Percentiles rank a stretch among this genome's conserved stretches.
Evolutionary conservation across 2,329 filamentous ascomycete genomes (phyloP).

Genomic region (Pseudogymnoascus sp.): DNA sequence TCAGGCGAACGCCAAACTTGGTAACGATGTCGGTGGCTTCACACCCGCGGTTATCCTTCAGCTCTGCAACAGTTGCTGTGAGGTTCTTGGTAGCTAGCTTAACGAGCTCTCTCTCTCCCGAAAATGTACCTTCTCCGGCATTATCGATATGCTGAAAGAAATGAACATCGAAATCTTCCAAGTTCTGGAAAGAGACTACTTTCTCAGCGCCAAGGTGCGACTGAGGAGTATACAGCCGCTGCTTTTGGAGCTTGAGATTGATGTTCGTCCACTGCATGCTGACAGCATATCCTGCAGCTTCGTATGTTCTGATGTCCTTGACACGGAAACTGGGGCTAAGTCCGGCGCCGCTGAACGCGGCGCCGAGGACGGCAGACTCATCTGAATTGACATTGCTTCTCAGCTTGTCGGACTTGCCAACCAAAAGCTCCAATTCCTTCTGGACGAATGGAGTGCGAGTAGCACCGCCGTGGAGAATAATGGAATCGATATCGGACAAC

Average conservation of each 20-base stretch:
- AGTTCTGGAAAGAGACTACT: slow-evolving; percentile 76
- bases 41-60: slow-evolving; percentile 71
- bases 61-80: slow-evolving; percentile 70
- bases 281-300: slow-evolving; percentile 66
- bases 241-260: slow-evolving; percentile 64
- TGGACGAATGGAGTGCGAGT: slow-evolving; percentile 92
- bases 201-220: slow-evolving; percentile 74
- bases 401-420: slow-evolving; percentile 69
- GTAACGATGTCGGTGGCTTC: slow-evolving; percentile 69
- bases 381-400: slow-evolving; percentile 94
- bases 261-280: slow-evolving; percentile 67
- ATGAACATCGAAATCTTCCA: slow-evolving; percentile 70
- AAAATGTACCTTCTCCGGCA: slow-evolving; percentile 31
- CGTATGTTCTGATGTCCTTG: slow-evolving; percentile 86
- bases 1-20: slow-evolving; percentile 70
- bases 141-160: slow-evolving; percentile 68
- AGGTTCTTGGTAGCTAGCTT: slow-evolving; percentile 74
- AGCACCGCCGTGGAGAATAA: slow-evolving; percentile 89
- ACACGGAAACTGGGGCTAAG: slow-evolving; percentile 94
- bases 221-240: slow-evolving; percentile 74
- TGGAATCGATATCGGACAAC: slow-evolving; percentile 71
- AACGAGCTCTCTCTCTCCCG: slow-evolving; percentile 54
- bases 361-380: slow-evolving; percentile 92
- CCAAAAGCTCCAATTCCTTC: slow-evolving; percentile 71
- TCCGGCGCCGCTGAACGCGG: slow-evolving; percentile 86